Percentiles rank a stretch among this genome's conserved stretches.
These are phyloP conservation scores for Protomyces pachydermus DNA, from an alignment of 1,139 yeast genomes.

Conservation along the genomic window DNA sequence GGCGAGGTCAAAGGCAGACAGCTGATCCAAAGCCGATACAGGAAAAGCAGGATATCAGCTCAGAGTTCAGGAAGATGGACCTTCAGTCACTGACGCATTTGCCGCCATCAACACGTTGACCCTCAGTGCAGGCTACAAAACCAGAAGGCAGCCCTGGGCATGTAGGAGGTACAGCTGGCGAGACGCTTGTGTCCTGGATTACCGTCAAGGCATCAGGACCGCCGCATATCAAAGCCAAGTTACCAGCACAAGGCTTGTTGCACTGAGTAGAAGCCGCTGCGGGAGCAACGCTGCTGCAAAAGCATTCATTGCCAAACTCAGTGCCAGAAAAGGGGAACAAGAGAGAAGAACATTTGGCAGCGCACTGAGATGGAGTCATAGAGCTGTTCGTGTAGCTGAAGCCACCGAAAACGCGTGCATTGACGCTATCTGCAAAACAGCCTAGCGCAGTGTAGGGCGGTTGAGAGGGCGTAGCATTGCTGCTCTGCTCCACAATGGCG, in stretches of 20 bases:
- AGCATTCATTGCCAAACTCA: conserved; percentile 16
- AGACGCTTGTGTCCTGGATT: neutral
- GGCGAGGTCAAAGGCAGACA: too few relatives aligned
- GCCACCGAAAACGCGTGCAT: conserved; percentile 6
- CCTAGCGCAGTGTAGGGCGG: neutral
- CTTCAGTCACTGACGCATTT: too few relatives aligned
- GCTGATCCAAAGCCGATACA: too few relatives aligned
- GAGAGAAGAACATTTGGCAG: conserved; percentile 9
- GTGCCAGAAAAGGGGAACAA: conserved; percentile 13
- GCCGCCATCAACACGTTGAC: neutral
- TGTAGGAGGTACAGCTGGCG: neutral
- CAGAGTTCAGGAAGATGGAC: too few relatives aligned
- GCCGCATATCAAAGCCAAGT: conserved; percentile 16
- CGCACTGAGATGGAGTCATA: conserved; percentile 17
- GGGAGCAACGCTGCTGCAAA: conserved; percentile 7
- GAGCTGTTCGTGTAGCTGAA: conserved; percentile 3
- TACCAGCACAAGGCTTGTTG: conserved; percentile 12
- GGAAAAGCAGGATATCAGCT: too few relatives aligned
- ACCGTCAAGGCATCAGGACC: neutral
- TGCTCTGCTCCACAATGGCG: neutral
- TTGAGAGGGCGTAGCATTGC: neutral
- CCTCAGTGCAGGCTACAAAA: neutral
- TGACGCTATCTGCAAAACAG: conserved; percentile 7
- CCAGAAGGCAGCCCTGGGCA: neutral
- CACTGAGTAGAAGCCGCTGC: conserved; percentile 2